Evolutionary conservation across 75 land plant species (phyloP), one percentile per base, ranked within the genome.

Genomic region (Pseudotsuga menziesii): DNA sequence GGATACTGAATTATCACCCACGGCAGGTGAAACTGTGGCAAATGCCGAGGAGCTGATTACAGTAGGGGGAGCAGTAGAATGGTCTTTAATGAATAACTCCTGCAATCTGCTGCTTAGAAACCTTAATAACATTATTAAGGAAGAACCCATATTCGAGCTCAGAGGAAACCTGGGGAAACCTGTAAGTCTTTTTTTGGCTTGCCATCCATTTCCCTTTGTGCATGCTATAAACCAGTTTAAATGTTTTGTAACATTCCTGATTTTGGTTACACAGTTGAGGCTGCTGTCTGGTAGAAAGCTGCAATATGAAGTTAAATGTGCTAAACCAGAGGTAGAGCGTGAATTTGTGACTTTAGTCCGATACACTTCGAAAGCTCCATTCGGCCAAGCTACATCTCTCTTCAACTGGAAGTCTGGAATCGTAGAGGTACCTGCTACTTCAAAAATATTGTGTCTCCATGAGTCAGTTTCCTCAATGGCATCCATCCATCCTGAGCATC

Each of bases 311-410:
- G 80, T 59, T 22, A 84, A 75, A 80, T 62, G 69, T 79, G 73
- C 71, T 17, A 83, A 74, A 54, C 87, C 63, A 54, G 84, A 75
- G 60, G 71, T 56, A 22, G 90, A 87, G 54, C 26, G 36, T 12
- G 84, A 84, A 35, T 89, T 81, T 63, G 77, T 92, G 29, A 92
- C 97, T 41, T 74, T 85, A 12, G 89, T 90, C 29, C 83, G 91
- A 61, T 92, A 86, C 77, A 88, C 86, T 61, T 60, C 84, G 52
- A 88, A 90, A 76, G 17, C 86, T 73, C 97, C 95, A 63, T 88
- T 84, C 78, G 95, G 97, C 4, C 85, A 79, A 72, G 95, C 97
- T 56, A 77, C 91, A 39, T 90, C 91, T 35, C 82, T 94, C 72
- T 35, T 94, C 73, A 78, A 92, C 73, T 60, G 88, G 78, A 88